Percentiles rank a stretch among this genome's conserved stretches.
phyloP scores from a whole-genome alignment of 2,329 filamentous ascomycete species.

The Xylariaceae sp. region DNA sequence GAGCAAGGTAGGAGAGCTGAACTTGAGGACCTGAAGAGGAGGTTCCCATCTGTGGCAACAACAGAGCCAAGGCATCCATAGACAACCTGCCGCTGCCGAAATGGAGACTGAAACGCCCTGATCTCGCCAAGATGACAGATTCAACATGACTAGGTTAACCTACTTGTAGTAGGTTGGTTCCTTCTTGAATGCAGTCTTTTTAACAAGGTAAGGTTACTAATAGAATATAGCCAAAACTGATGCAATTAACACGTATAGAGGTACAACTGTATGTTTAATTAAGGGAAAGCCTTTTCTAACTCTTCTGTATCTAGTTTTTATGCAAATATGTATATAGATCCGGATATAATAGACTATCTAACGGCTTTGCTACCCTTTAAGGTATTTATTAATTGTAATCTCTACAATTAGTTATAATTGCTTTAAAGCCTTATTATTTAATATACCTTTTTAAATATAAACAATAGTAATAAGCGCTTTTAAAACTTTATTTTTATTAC shows the following conservation, averaged over 20 bases:
- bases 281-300: neutral
- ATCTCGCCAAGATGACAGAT: neutral
- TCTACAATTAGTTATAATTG: neutral
- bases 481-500: too few relatives aligned
- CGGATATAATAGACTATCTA: neutral
- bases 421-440: neutral
- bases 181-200: too few relatives aligned
- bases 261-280: neutral
- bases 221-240: neutral
- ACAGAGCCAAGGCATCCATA: slow-evolving; percentile 3
- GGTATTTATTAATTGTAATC: neutral
- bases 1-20: slow-evolving; percentile 5
- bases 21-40: slow-evolving; percentile 4
- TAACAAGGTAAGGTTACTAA: too few relatives aligned
- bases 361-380: too few relatives aligned
- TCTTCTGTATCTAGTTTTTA: neutral
- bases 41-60: slow-evolving; percentile 1
- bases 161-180: too few relatives aligned
- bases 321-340: neutral
- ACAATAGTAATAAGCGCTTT: too few relatives aligned
- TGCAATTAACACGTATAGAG: neutral
- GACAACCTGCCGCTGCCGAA: slow-evolving; percentile 7
- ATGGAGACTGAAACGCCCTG: neutral
- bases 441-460: too few relatives aligned
- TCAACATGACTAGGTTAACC: too few relatives aligned